A percentile compares a stretch with the other conserved stretches of the same genome.
Evolutionary conservation across 2,329 filamentous ascomycete species (phyloP).

Genomic region (Colletotrichum liriopes): DNA sequence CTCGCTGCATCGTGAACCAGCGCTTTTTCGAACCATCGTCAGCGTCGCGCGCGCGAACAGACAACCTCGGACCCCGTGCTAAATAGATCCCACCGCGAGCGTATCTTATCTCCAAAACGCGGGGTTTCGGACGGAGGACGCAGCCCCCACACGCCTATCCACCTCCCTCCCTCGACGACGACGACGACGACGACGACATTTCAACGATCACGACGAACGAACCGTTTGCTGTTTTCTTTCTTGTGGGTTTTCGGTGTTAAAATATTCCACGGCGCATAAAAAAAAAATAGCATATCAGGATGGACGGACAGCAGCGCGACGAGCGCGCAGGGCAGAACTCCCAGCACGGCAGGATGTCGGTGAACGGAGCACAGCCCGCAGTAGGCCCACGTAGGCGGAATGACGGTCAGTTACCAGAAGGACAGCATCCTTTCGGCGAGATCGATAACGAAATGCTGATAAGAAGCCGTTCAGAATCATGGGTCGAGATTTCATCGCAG

Average conservation of each 20-base stretch:
- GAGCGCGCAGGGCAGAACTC: conserved; percentile 46
- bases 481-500: conserved; percentile 94
- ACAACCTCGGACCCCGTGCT: conserved; percentile 39
- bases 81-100: conserved; percentile 34
- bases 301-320: conserved; percentile 43
- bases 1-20: neutral
- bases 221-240: neutral
- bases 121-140: conserved; percentile 42
- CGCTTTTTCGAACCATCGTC: conserved; percentile 29
- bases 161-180: conserved; percentile 21
- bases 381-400: conserved; percentile 41
- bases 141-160: conserved; percentile 32
- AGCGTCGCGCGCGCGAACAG: conserved; percentile 36
- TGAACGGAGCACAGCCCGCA: conserved; percentile 38
- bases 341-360: conserved; percentile 45
- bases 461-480: conserved; percentile 78
- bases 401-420: conserved; percentile 44
- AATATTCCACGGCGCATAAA: conserved; percentile 17
- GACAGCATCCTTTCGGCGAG: conserved; percentile 41
- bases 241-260: neutral
- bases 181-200: conserved; percentile 24
- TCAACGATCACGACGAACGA: conserved; percentile 14
- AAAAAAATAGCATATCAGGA: conserved; percentile 14
- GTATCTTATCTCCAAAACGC: conserved; percentile 43
- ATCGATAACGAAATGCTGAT: conserved; percentile 25